Percentiles rank a stretch among this genome's conserved stretches.
These are phyloP conservation scores for Populus euphratica DNA, from an alignment of 345 rosid species.

Conservation along the genomic window DNA sequence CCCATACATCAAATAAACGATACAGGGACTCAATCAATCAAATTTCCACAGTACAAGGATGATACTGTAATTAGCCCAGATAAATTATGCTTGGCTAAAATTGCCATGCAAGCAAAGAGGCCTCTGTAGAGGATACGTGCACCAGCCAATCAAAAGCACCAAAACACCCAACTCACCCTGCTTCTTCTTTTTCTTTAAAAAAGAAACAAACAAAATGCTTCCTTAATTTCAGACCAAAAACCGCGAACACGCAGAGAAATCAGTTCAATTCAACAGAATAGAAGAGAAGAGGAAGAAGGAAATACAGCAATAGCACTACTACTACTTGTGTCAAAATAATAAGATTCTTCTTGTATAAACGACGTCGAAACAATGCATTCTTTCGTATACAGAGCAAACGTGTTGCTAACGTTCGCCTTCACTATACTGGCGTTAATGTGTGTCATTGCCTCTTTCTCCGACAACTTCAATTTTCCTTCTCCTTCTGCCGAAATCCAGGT, in stretches of 20 bases:
- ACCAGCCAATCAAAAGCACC: too few species aligned
- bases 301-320: neutral
- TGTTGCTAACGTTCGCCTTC: slow-evolving; percentile 73
- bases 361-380: slow-evolving; percentile 61
- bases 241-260: neutral
- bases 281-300: neutral
- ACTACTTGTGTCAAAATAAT: neutral
- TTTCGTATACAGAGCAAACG: slow-evolving; percentile 83
- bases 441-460: slow-evolving; percentile 76
- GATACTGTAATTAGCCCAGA: too few species aligned
- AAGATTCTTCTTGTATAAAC: neutral
- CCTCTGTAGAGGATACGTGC: too few species aligned
- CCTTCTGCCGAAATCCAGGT: slow-evolving; percentile 91
- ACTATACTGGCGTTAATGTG: slow-evolving; percentile 84
- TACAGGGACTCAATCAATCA: too few species aligned
- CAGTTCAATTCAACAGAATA: neutral
- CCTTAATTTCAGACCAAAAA: neutral
- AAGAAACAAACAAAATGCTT: neutral
- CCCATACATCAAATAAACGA: too few species aligned
- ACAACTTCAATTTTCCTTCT: slow-evolving; percentile 73
- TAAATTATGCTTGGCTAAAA: too few species aligned
- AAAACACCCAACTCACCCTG: neutral
- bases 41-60: too few species aligned
- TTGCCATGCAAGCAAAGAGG: too few species aligned
- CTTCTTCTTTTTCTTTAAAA: neutral